Conservation (phyloP, 1,284 basidiomycete genomes). For the Pseudozyma sp. region DNA sequence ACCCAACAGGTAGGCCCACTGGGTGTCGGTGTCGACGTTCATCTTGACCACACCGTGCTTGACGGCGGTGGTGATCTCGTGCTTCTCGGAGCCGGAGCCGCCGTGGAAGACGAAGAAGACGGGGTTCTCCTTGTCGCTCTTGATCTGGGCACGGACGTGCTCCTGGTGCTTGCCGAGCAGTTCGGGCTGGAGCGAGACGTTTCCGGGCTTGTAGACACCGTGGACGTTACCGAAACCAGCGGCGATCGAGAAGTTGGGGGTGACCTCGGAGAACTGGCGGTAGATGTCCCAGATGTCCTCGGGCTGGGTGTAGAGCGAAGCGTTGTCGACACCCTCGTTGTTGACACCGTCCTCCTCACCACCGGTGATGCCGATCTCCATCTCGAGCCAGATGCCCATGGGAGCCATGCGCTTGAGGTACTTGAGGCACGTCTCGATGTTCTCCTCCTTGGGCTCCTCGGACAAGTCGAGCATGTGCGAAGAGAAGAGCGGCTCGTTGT, state of each 20-base stretch:
- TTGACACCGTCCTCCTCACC: slow-evolving; percentile 97
- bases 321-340: slow-evolving; percentile 85
- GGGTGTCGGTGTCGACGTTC: slow-evolving; percentile 76
- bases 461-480: slow-evolving; percentile 99
- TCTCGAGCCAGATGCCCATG: slow-evolving; percentile 94
- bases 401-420: slow-evolving; percentile 95
- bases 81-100: slow-evolving; percentile 95
- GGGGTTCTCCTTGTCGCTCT: slow-evolving; percentile 73
- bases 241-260: slow-evolving; percentile 95
- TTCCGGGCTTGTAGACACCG: slow-evolving; percentile 70
- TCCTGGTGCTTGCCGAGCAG: slow-evolving; percentile 92
- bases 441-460: slow-evolving; percentile 96
- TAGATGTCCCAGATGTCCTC: slow-evolving; percentile 91
- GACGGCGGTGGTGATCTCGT: slow-evolving; percentile 95
- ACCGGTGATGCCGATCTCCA: slow-evolving; percentile 99
- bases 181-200: slow-evolving; percentile 88
- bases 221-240: slow-evolving; percentile 98
- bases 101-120: slow-evolving; percentile 99
- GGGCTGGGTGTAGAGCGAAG: slow-evolving; percentile 94
- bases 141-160: slow-evolving; percentile 79
- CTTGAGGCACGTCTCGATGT: slow-evolving; percentile 91
- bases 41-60: slow-evolving; percentile 77
- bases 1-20: slow-evolving; percentile 90
- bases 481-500: slow-evolving; percentile 93
- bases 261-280: slow-evolving; percentile 82